These are phyloP conservation scores for Blastosporella zonata DNA, from an alignment of 1,284 basidiomycete genomes.

Conservation along the genomic window DNA sequence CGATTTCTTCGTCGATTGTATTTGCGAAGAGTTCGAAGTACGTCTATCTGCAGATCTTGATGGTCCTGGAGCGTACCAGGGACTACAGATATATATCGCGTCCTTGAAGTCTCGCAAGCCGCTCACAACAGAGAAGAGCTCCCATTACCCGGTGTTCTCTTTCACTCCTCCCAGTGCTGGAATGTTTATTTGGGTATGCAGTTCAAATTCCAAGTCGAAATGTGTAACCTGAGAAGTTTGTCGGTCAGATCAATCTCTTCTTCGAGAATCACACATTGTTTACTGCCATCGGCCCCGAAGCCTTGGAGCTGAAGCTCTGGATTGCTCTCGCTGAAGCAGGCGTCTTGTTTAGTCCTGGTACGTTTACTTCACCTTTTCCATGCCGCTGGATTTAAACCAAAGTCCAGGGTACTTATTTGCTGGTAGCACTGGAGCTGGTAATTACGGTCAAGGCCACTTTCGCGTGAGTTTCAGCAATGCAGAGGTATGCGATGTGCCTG, in stretches of 20 bases:
- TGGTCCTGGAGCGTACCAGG: constrained; percentile 35
- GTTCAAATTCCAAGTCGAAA: background rate
- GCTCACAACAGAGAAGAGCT: background rate
- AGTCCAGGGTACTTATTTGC: constrained; percentile 43
- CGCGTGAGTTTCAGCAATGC: constrained; percentile 61
- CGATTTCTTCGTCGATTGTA: constrained; percentile 58
- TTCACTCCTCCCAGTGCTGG: constrained; percentile 71
- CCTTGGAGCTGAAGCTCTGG: constrained; percentile 57
- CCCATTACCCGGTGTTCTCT: constrained; percentile 45
- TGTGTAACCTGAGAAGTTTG: background rate
- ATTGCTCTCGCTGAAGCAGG: constrained; percentile 55
- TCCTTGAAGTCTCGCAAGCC: constrained; percentile 28
- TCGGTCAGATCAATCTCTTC: constrained; percentile 55
- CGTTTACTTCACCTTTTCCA: background rate
- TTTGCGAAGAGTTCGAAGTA: constrained; percentile 53
- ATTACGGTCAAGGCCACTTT: constrained; percentile 51
- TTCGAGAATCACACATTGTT: constrained; percentile 59
- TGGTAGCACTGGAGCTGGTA: constrained; percentile 21
- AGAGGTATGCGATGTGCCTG: constrained; percentile 33
- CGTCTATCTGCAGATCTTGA: constrained; percentile 27
- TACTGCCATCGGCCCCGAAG: constrained; percentile 35
- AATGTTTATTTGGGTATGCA: constrained; percentile 66
- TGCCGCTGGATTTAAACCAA: background rate
- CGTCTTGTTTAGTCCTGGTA: constrained; percentile 57
- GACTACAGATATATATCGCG: constrained; percentile 42